phyloP scores from a whole-genome alignment of 2,329 filamentous ascomycete genomes.

The Hymenoscyphus albidus region DNA sequence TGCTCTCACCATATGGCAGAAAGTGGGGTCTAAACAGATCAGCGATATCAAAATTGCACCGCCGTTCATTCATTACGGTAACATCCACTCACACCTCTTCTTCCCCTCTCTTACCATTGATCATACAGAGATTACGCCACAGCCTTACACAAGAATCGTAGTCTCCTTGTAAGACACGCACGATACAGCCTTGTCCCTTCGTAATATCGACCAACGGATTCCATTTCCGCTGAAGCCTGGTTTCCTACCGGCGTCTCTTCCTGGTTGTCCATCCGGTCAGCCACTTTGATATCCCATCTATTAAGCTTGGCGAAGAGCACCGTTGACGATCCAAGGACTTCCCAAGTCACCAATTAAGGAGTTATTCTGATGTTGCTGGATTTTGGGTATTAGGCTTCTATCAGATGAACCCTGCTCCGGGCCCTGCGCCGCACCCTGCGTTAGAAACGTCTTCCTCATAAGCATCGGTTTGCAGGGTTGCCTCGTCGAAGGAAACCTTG shows the following conservation, averaged over 20 bases:
- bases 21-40: neutral
- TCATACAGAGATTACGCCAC: neutral
- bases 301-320: neutral
- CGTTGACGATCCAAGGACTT: neutral
- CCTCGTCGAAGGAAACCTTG: neutral
- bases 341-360: neutral
- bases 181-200: neutral
- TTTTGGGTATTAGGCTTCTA: neutral
- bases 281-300: neutral
- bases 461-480: neutral
- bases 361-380: neutral
- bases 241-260: neutral
- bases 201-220: neutral
- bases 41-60: neutral
- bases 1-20: neutral
- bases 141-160: neutral
- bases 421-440: neutral
- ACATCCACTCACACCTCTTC: neutral
- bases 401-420: neutral
- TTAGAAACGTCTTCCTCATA: neutral
- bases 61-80: neutral
- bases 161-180: neutral
- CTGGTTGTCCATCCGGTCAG: neutral
- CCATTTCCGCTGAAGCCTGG: neutral
- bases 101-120: neutral